Conservation (phyloP, 495 filamentous ascomycete species). For the Penicillium cinerascens region DNA sequence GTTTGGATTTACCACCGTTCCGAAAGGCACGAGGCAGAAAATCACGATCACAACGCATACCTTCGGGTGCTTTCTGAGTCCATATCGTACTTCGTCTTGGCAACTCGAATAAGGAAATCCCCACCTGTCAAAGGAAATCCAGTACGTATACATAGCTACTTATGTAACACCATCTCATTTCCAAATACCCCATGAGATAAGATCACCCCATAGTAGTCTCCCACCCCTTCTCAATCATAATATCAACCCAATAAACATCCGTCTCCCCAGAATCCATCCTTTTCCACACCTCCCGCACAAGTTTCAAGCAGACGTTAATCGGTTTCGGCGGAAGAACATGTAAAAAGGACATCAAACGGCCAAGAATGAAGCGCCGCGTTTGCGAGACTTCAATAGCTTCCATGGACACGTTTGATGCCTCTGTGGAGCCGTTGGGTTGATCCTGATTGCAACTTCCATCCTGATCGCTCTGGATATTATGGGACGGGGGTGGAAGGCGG, state of each 20-base stretch:
- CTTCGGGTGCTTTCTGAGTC: background rate
- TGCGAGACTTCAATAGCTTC: conserved; percentile 47
- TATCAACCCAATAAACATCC: conserved; percentile 52
- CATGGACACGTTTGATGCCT: conserved; percentile 35
- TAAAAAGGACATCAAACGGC: conserved; percentile 44
- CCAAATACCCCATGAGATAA: background rate
- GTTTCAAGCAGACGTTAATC: conserved; percentile 42
- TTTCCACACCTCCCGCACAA: conserved; percentile 52
- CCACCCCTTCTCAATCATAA: conserved; percentile 57
- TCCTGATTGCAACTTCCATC: background rate
- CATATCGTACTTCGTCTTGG: background rate
- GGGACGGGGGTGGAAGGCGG: conserved; percentile 22
- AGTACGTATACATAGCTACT: no score
- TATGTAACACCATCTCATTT: background rate
- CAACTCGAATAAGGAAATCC: no score
- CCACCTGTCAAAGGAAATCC: no score
- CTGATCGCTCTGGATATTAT: background rate
- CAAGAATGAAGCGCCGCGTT: conserved; percentile 44
- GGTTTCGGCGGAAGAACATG: conserved; percentile 53
- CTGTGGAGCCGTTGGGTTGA: conserved; percentile 9
- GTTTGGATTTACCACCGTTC: background rate
- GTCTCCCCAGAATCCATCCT: conserved; percentile 43
- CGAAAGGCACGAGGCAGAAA: background rate
- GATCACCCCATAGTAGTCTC: conserved; percentile 53
- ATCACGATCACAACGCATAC: background rate